Evolutionary conservation across 2,329 filamentous ascomycete genomes (phyloP), one percentile per base, ranked within the genome.

Genomic region (Onygenales sp.): DNA sequence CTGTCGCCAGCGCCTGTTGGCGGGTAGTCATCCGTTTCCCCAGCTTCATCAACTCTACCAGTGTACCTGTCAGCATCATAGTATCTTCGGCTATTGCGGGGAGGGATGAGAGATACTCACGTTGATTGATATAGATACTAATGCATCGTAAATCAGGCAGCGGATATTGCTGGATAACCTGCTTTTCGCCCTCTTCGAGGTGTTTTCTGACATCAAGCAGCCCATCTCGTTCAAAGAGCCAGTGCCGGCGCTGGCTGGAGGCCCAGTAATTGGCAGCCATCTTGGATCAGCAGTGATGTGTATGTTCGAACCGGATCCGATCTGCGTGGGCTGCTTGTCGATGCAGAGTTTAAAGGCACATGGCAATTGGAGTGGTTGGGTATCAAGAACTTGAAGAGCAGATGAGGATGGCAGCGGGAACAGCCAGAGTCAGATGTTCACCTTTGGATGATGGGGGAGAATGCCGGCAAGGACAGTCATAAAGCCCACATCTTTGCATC

Each of bases 251-350:
- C 73, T 98, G 93, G 31, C 89, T 93, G 53, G 93, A 97, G 59
- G 89, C 86, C 91, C 91, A 98, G 75, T 92, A 98, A 72, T 92
- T 96, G 66, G 91, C 88, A 36, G 92, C 89, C 92, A 96, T 96
- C 33, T 45, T 49, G 31, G 27, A 42, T 54, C 21, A 27, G 32
- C 27, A 35, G 11, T 35, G 5, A 36, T 36, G n/a, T 33, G n/a
- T n/a, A 17, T 11, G 13, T 33, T 6, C 27, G n/a, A 17, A 27
- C 13, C 11, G 36, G 14, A 42, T 10, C 41, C n/a, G 31, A 43
- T n/a, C 31, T 14, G 38, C 13, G 32, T 13, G 11, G 49, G n/a
- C 21, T 21, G 14, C 1, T 11, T 8, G 3, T n/a, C n/a, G 27
- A 47, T 47, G 36, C 14, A 32, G 32, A 11, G 31, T 17, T 31